Evolutionary conservation across 1,284 basidiomycete genomes (phyloP), one percentile per base, ranked within the genome.

Genomic region (Sanghuangporus sanghuang): DNA sequence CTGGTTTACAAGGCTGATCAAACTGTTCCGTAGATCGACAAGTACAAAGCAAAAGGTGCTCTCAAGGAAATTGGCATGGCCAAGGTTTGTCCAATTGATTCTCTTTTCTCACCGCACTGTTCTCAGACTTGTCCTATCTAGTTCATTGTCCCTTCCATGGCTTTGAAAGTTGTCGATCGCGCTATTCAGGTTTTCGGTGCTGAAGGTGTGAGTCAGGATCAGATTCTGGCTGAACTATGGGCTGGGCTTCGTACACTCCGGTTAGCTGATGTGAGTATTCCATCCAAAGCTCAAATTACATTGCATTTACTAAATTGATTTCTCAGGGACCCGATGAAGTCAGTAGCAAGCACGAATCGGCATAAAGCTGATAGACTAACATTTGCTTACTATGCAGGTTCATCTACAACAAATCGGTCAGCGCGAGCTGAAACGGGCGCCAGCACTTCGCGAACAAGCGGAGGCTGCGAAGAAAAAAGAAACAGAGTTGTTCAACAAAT

Each of bases 21-120:
- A 18, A 27, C 53, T n/a, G 32, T 32, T 57, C 16, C 62, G 48
- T 55, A 93, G 90, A 96, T 98, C 66, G 96, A 98, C 78, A 88
- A 87, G 69, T 79, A 85, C 72, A 86, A 90, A 68, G 93, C 96
- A 2, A 99, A 98, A 75, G 95, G 93, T 48, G 96, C 97, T 0
- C 74, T 98, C 76, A 96, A 96, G 76, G 96, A 98, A 75, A 99
- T 99, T 71, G 96, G 93, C 48, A 93, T 98, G 68, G 93, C 95
- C 63, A 99, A 99, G 83, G 95, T 92, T 64, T 61, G 77, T 71
- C 39, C 16, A 62, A 11, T 42, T 56, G 56, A 32, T 56, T 18
- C n/a, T 38, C 6, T 32, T 46, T 63, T 63, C 62, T 63, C 11
- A 48, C 49, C 12, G 9, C 52, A 32, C 52, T n/a, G 48, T 2